These are phyloP conservation scores for Xerophyta viscosa DNA, from an alignment of 106 monocot species.

Conservation along the genomic window DNA sequence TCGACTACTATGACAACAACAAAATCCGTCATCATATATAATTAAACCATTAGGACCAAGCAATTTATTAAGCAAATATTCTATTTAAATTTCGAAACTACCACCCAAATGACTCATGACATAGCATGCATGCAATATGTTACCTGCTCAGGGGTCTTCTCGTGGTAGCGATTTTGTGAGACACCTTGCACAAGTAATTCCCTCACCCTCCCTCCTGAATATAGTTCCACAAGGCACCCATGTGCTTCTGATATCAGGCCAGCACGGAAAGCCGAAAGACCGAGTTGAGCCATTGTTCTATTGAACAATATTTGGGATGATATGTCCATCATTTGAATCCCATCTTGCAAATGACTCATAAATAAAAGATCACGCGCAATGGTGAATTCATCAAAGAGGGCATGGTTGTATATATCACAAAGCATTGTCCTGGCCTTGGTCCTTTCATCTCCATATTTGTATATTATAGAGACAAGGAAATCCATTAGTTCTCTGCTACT, in stretches of 20 bases:
- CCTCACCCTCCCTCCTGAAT: slow-evolving; percentile 76
- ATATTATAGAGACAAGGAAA: slow-evolving; percentile 65
- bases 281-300: slow-evolving; percentile 94
- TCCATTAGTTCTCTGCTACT: slow-evolving; percentile 80
- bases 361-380: slow-evolving; percentile 80
- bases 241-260: slow-evolving; percentile 77
- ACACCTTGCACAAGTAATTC: slow-evolving; percentile 94
- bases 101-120: background rate
- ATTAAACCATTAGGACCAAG: too few relatives aligned
- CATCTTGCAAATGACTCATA: slow-evolving; percentile 97
- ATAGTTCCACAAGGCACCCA: slow-evolving; percentile 85
- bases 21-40: too few relatives aligned
- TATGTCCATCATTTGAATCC: slow-evolving; percentile 90
- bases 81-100: too few relatives aligned
- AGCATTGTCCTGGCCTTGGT: slow-evolving; percentile 98
- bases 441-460: slow-evolving; percentile 86
- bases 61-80: too few relatives aligned
- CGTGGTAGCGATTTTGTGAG: slow-evolving; percentile 81
- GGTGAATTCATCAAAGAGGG: slow-evolving; percentile 76
- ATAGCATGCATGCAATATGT: background rate
- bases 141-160: slow-evolving; percentile 99
- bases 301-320: slow-evolving; percentile 90
- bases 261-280: slow-evolving; percentile 85
- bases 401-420: slow-evolving; percentile 97
- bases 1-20: too few relatives aligned